Evolutionary conservation across 2,329 filamentous ascomycete species (phyloP), one percentile per base, ranked within the genome.

Genomic region (Verticillium klebahnii): DNA sequence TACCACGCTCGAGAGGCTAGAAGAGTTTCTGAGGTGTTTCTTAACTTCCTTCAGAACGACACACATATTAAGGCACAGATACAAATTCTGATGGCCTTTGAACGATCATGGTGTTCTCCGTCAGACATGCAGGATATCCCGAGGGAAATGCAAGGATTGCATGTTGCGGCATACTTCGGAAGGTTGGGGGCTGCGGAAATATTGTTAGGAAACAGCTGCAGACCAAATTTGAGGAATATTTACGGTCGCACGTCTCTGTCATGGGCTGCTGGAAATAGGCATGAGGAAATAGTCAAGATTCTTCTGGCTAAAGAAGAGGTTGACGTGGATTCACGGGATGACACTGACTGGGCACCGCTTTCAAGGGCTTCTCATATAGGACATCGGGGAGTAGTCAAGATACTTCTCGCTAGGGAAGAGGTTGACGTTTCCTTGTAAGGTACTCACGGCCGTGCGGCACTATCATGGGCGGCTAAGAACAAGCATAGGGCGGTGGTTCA

Each of bases 91-190:
- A 56, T 67, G 57, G 56, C 54, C 29, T 12, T 12, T 54, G 23
- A 23, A 23, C 23, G 23, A 23, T 2, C 23, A 23, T 23, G 23
- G 23, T 23, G 23, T 23, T 23, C n/a, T n/a, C n/a, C n/a, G n/a
- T n/a, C n/a, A n/a, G n/a, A n/a, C n/a, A n/a, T n/a, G n/a, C n/a
- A n/a, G n/a, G n/a, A n/a, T n/a, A n/a, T n/a, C n/a, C n/a, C n/a
- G n/a, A n/a, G n/a, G n/a, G n/a, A n/a, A n/a, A n/a, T n/a, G n/a
- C n/a, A n/a, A n/a, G n/a, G n/a, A n/a, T n/a, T 71, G n/a, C 67
- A 72, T 32, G 31, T 71, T n/a, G 66, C 66, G 19, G 68, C 66
- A 59, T 67, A 65, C 14, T 68, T 72, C 67, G 68, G 69, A 11
- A 8, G 67, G 11, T 56, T 62, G 50, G 23, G 62, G 25, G 56